Percentiles rank a stretch among this genome's conserved stretches.
These are phyloP conservation scores for Mortierella sp. DNA, from an alignment of 371 early-diverging fungal species.

Conservation along the genomic window DNA sequence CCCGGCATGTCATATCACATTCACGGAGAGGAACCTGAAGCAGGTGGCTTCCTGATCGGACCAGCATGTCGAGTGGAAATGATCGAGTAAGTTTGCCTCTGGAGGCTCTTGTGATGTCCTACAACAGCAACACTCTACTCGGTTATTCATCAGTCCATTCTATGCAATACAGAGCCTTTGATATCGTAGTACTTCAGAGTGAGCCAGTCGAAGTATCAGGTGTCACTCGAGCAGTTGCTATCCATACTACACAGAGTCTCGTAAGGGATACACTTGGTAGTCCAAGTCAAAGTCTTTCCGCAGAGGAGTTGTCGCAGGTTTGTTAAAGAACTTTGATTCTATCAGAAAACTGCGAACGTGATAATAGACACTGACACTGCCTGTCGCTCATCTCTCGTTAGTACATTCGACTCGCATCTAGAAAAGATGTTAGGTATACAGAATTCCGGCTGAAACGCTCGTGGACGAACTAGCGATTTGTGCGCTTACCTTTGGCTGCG, in stretches of 20 bases:
- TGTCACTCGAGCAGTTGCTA: conserved; percentile 8
- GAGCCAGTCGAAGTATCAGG: conserved; percentile 21
- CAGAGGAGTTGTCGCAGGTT: conserved; percentile 14
- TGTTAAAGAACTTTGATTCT: no score
- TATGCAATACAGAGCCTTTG: conserved; percentile 20
- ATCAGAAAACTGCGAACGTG: not conserved
- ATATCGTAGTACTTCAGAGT: conserved; percentile 30
- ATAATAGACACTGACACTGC: not conserved
- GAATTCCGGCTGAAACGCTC: not conserved
- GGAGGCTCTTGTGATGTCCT: not conserved
- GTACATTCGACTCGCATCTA: conserved; percentile 30
- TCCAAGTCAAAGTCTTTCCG: not conserved
- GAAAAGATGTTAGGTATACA: conserved; percentile 23
- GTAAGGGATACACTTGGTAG: not conserved
- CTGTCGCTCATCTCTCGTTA: not conserved
- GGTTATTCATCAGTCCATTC: not conserved
- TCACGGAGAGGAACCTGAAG: not conserved
- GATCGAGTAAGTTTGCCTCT: conserved; percentile 22
- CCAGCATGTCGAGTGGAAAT: conserved; percentile 12
- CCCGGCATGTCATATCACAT: not conserved
- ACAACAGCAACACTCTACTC: no score
- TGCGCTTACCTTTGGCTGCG: not conserved
- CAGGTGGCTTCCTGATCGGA: not conserved
- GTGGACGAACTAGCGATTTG: not conserved
- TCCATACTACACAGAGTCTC: conserved; percentile 3